phyloP scores from a whole-genome alignment of 2,329 filamentous ascomycete genomes.

The Colletotrichum sp. region DNA sequence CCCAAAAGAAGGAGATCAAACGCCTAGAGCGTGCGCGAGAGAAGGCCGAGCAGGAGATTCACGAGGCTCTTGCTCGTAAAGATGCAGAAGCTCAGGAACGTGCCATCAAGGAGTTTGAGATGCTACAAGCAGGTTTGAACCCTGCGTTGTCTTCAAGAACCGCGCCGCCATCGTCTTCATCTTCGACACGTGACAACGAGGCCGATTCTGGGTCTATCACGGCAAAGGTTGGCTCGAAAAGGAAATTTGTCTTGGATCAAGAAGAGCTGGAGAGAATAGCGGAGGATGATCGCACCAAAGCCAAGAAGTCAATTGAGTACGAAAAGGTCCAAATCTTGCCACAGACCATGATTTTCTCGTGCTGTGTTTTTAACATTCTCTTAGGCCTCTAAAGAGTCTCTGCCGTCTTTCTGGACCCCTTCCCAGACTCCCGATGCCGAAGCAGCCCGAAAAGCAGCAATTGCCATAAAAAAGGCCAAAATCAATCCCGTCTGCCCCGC shows the following conservation, averaged over 20 bases:
- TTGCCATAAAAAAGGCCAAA: conserved; percentile 64
- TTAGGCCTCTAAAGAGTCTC: conserved; percentile 30
- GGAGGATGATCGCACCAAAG: conserved; percentile 71
- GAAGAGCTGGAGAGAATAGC: conserved; percentile 76
- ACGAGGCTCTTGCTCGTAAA: conserved; percentile 62
- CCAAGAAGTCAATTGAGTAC: conserved; percentile 72
- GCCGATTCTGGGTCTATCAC: neutral
- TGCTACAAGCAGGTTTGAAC: conserved; percentile 74
- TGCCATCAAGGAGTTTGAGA: conserved; percentile 83
- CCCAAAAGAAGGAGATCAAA: conserved; percentile 91
- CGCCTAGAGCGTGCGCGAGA: conserved; percentile 73
- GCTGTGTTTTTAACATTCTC: neutral
- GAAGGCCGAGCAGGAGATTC: conserved; percentile 63
- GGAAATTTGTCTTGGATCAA: conserved; percentile 82
- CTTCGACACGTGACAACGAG: neutral
- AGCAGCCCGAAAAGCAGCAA: conserved; percentile 24
- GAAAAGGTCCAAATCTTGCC: conserved; percentile 63
- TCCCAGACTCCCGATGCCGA: conserved; percentile 71
- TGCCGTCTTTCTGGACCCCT: conserved; percentile 94
- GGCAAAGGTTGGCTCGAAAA: conserved; percentile 51
- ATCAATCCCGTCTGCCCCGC: conserved; percentile 77
- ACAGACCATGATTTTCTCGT: neutral
- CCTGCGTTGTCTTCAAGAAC: neutral
- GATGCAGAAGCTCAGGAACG: conserved; percentile 74
- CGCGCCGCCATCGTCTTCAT: neutral